Percentiles rank a stretch among this genome's conserved stretches.
These are phyloP conservation scores for Papiliotrema flavescens DNA, from an alignment of 1,284 basidiomycete genomes.

Conservation along the genomic window DNA sequence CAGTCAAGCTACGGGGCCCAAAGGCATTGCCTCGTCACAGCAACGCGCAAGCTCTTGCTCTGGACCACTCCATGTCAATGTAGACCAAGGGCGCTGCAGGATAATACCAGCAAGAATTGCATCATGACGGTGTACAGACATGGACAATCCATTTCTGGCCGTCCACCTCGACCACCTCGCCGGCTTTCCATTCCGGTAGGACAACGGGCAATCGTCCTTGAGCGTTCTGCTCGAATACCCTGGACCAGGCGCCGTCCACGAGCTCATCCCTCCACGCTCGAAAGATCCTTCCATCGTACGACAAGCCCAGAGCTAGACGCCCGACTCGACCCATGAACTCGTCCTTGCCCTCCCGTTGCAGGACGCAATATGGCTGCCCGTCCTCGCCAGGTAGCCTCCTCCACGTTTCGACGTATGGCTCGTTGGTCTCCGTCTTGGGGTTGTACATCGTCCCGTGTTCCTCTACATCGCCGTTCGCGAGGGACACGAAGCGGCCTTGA, in stretches of 20 bases:
- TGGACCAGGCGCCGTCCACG: neutral
- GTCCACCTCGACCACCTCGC: too few relatives aligned
- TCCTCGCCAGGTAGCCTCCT: conserved; percentile 8
- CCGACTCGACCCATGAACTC: conserved; percentile 12
- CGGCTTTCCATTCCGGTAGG: too few relatives aligned
- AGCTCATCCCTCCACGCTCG: conserved; percentile 9
- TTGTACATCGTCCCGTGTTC: conserved; percentile 38
- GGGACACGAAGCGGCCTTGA: conserved; percentile 24
- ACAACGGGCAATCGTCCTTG: too few relatives aligned
- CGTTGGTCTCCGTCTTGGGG: conserved; percentile 17
- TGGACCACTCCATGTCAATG: too few relatives aligned
- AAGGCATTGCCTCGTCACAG: too few relatives aligned
- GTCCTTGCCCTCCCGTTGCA: conserved; percentile 12
- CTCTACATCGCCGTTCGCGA: conserved; percentile 29
- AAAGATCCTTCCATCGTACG: neutral
- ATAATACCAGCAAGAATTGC: too few relatives aligned
- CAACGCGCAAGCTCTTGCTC: too few relatives aligned
- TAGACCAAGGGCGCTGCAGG: too few relatives aligned
- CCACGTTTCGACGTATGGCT: conserved; percentile 37
- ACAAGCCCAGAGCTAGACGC: conserved; percentile 7
- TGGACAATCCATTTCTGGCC: too few relatives aligned
- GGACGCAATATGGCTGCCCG: conserved; percentile 12
- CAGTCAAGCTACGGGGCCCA: too few relatives aligned
- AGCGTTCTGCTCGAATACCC: conserved; percentile 10
- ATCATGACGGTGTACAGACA: too few relatives aligned